Conservation (phyloP, 2,329 filamentous ascomycete species). For the Aspergillus viridinutans region DNA sequence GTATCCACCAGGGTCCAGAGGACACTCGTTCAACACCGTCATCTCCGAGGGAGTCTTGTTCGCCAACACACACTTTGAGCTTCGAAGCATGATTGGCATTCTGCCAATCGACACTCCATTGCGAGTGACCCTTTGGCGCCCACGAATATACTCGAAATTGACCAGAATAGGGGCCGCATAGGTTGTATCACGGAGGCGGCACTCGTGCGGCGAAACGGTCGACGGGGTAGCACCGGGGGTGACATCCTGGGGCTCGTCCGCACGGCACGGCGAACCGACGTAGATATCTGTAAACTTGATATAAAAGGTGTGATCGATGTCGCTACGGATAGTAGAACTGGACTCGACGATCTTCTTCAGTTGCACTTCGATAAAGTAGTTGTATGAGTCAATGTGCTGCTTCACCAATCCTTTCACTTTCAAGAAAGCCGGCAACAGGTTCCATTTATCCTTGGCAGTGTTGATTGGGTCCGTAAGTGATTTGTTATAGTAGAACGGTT, state of each 20-base stretch:
- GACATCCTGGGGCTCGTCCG: conserved; percentile 63
- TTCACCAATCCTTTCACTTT: conserved; percentile 97
- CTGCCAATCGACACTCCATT: conserved; percentile 76
- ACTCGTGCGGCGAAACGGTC: conserved; percentile 86
- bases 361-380: conserved; percentile 95
- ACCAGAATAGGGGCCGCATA: conserved; percentile 93
- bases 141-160: conserved; percentile 84
- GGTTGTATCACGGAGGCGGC: conserved; percentile 93
- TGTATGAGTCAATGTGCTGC: conserved; percentile 98
- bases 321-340: conserved; percentile 82
- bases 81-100: conserved; percentile 95
- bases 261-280: conserved; percentile 73
- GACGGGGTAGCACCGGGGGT: conserved; percentile 39
- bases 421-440: conserved; percentile 91
- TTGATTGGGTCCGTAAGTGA: conserved; percentile 65
- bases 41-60: conserved; percentile 83
- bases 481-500: conserved; percentile 68
- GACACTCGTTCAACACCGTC: conserved; percentile 91
- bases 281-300: conserved; percentile 91
- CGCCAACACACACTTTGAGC: conserved; percentile 82
- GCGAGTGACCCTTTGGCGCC: conserved; percentile 69
- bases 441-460: conserved; percentile 84
- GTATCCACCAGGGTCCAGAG: conserved; percentile 92
- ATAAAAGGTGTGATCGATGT: conserved; percentile 89
- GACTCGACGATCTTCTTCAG: conserved; percentile 95